Evolutionary conservation across 2,329 filamentous ascomycete genomes (phyloP).

Genomic region (Pseudocercospora pini-densiflorae): DNA sequence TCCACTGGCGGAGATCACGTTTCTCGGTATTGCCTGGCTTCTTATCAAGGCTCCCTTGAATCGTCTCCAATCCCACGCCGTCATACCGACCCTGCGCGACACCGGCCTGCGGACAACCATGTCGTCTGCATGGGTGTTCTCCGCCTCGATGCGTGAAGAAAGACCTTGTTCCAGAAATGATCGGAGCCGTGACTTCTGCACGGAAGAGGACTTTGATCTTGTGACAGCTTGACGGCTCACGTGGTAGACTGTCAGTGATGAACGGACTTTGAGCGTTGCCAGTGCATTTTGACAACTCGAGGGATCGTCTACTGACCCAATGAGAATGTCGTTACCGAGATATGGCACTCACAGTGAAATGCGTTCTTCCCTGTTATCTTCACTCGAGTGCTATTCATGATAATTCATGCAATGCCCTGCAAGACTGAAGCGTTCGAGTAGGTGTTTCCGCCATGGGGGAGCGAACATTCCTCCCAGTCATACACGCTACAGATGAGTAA

Average conservation of each 20-base stretch:
- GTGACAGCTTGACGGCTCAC: not conserved
- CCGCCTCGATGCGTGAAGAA: not conserved
- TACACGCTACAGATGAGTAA: conserved; percentile 21
- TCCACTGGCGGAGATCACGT: conserved; percentile 1
- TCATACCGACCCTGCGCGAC: not conserved
- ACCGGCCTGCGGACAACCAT: not conserved
- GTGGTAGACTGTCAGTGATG: not conserved
- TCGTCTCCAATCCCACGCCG: conserved; percentile 3
- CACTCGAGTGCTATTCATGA: not conserved
- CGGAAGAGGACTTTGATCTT: not conserved
- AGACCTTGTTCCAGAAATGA: not conserved
- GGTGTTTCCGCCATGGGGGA: not conserved
- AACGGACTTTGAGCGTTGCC: not conserved
- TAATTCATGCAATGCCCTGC: not conserved
- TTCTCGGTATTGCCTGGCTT: not conserved
- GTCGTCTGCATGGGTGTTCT: conserved; percentile 1
- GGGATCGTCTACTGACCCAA: no score
- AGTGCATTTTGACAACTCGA: no score
- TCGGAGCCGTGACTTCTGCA: not conserved
- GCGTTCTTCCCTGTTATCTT: no score
- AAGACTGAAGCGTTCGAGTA: not conserved
- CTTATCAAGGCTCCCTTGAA: conserved; percentile 9
- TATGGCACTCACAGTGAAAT: not conserved
- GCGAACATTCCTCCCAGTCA: conserved; percentile 8
- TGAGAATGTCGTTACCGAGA: not conserved